Percentiles rank a stretch among this genome's conserved stretches.
Evolutionary conservation across 2,329 filamentous ascomycete species (phyloP).

Genomic region (Penicillium sp.): DNA sequence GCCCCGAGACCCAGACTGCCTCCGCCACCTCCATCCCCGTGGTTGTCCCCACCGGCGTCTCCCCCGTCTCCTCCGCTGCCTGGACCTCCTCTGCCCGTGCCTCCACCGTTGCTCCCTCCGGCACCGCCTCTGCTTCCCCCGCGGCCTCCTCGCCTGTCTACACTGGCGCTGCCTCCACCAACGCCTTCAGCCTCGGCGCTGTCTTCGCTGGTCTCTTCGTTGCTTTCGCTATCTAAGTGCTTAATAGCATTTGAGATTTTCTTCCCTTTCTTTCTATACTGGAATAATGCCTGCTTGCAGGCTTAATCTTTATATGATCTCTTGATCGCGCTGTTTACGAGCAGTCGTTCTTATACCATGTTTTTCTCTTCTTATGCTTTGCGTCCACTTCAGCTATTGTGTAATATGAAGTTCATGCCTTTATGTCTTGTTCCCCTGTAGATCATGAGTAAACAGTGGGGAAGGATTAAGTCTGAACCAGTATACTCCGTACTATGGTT

Average conservation of each 20-base stretch:
- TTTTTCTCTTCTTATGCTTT: neutral
- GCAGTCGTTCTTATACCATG: conserved; percentile 1
- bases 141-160: conserved; percentile 16
- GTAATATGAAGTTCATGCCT: conserved; percentile 14
- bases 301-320: conserved; percentile 5
- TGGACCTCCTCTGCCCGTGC: conserved; percentile 4
- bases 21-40: conserved; percentile 10
- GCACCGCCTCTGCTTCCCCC: conserved; percentile 12
- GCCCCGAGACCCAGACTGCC: conserved; percentile 20
- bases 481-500: neutral
- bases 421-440: conserved; percentile 7
- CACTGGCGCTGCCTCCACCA: conserved; percentile 37
- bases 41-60: conserved; percentile 4
- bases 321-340: neutral
- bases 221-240: conserved; percentile 37
- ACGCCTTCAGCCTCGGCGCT: conserved; percentile 36
- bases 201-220: conserved; percentile 37
- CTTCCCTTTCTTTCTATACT: conserved; percentile 1
- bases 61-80: conserved; percentile 10
- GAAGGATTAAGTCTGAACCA: neutral
- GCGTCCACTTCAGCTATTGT: conserved; percentile 3
- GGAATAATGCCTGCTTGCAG: conserved; percentile 6
- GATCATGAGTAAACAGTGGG: neutral
- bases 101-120: conserved; percentile 3
- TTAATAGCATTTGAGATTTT: neutral